Conservation (phyloP, 805 yeast species). For the Saccharomycopsis amapae region DNA sequence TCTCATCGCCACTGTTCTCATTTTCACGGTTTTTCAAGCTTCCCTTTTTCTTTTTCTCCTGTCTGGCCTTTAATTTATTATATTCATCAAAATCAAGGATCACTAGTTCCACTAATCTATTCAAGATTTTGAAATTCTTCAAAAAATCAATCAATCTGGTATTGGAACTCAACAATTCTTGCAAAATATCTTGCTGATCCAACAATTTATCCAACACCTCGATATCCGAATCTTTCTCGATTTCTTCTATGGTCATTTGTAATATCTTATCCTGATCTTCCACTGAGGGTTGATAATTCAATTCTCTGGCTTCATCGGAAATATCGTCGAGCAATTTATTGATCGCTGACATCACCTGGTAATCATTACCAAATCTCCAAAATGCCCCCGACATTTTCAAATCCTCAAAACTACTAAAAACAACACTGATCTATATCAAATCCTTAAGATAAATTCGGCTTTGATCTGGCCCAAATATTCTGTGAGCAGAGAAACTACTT, state of each 20-base stretch:
- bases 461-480: too few relatives aligned
- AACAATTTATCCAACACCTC: constrained; percentile 48
- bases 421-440: too few relatives aligned
- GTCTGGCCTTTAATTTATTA: constrained; percentile 24
- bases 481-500: too few relatives aligned
- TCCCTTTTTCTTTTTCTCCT: constrained; percentile 17
- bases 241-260: constrained; percentile 27
- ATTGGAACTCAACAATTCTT: constrained; percentile 66
- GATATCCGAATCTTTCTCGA: constrained; percentile 19
- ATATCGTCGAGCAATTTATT: constrained; percentile 37
- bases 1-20: background rate
- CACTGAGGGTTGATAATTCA: constrained; percentile 30
- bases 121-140: constrained; percentile 68
- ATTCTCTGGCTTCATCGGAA: constrained; percentile 25
- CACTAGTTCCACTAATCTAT: constrained; percentile 56
- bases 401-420: too few relatives aligned
- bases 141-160: constrained; percentile 71
- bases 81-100: constrained; percentile 35
- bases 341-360: constrained; percentile 47
- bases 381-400: constrained; percentile 44
- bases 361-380: constrained; percentile 57
- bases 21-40: background rate
- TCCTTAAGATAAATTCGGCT: too few relatives aligned
- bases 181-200: constrained; percentile 68
- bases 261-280: constrained; percentile 36